phyloP scores from a whole-genome alignment of 148 eudicot species.

The Mesembryanthemum crystallinum region DNA sequence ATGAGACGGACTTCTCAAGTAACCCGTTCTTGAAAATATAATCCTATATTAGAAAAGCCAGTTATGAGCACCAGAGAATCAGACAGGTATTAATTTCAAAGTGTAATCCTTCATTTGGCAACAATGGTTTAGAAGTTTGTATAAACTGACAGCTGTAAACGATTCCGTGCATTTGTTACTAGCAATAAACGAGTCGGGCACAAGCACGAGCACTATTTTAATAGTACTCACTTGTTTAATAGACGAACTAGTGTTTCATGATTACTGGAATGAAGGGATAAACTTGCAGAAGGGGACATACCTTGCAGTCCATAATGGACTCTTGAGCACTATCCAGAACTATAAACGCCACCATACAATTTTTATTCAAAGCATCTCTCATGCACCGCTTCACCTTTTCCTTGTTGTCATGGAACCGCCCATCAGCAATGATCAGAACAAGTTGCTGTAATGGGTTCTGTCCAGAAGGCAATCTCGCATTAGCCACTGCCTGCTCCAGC shows the following conservation, averaged over 20 bases:
- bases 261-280: not conserved
- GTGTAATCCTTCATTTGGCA: not conserved
- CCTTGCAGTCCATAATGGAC: conserved; percentile 67
- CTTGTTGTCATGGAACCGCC: conserved; percentile 75
- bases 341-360: conserved; percentile 86
- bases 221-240: too few species aligned
- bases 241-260: not conserved
- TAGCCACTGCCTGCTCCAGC: conserved; percentile 68
- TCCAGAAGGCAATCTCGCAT: conserved; percentile 83
- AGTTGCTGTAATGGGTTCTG: conserved; percentile 89
- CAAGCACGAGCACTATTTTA: too few species aligned
- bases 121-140: too few species aligned
- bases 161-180: too few species aligned
- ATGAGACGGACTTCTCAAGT: conserved; percentile 24
- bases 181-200: too few species aligned
- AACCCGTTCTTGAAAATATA: conserved; percentile 22
- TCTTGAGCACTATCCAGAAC: conserved; percentile 70
- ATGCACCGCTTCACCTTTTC: conserved; percentile 67
- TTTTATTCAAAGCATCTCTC: conserved; percentile 69
- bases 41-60: conserved; percentile 14
- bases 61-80: not conserved
- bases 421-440: conserved; percentile 91
- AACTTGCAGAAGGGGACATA: conserved; percentile 26
- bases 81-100: not conserved
- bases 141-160: too few species aligned